These are phyloP conservation scores for Alnus rubra DNA, from an alignment of 306 rosid genomes.

Conservation along the genomic window DNA sequence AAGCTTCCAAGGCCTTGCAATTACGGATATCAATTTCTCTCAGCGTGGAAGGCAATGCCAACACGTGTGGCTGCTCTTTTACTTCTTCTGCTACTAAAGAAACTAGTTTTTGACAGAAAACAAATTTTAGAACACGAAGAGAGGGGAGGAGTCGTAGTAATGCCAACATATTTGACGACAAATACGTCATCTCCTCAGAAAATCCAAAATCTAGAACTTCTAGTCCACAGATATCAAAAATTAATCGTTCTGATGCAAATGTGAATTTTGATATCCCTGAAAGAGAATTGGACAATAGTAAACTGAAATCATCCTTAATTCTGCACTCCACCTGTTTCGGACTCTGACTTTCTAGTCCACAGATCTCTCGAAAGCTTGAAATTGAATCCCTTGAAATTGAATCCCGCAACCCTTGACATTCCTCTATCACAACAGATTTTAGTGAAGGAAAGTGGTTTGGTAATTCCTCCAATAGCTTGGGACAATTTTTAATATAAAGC, in stretches of 20 bases:
- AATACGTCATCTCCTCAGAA: neutral
- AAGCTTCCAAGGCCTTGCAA: neutral
- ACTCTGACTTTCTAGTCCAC: neutral
- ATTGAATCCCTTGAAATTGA: no score
- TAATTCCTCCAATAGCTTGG: neutral
- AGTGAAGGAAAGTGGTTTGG: neutral
- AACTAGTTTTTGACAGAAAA: no score
- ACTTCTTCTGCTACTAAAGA: neutral
- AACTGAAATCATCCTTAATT: neutral
- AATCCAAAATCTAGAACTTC: neutral
- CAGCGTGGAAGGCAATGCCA: neutral
- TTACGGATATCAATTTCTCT: neutral
- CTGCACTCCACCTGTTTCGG: neutral
- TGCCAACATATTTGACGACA: neutral
- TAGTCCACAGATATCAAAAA: no score
- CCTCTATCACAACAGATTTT: neutral
- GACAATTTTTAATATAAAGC: neutral
- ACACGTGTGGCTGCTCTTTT: neutral
- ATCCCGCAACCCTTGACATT: neutral
- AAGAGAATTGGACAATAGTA: neutral
- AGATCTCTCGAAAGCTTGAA: neutral
- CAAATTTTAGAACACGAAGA: neutral
- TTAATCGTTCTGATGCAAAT: neutral
- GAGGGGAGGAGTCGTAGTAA: neutral
- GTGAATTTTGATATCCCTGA: neutral